A percentile compares a stretch with the other conserved stretches of the same genome.
Conservation (phyloP, 2,329 filamentous ascomycete genomes). For the Salinomyces thailandicus region DNA sequence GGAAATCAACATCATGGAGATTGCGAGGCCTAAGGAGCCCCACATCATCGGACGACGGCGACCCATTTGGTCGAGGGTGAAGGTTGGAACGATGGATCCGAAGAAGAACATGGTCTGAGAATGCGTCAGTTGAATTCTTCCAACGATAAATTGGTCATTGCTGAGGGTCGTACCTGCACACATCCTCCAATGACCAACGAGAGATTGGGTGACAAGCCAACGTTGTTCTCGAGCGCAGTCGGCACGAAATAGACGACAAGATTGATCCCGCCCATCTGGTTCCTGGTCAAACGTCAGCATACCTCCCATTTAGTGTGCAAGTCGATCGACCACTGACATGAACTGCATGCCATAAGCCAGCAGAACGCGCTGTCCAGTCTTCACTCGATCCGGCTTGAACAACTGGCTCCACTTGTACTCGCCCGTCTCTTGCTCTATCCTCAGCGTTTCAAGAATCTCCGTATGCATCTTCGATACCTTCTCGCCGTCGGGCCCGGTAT, state of each 20-base stretch:
- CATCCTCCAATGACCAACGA: conserved; percentile 39
- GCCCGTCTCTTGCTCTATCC: conserved; percentile 28
- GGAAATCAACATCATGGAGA: conserved; percentile 33
- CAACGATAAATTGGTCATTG: no score
- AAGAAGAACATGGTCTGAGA: conserved; percentile 31
- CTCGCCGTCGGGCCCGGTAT: conserved; percentile 16
- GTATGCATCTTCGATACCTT: conserved; percentile 22
- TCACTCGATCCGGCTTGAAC: conserved; percentile 30
- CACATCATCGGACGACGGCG: conserved; percentile 26
- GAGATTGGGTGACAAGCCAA: conserved; percentile 35
- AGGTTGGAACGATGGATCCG: conserved; percentile 36
- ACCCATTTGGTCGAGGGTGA: conserved; percentile 35
- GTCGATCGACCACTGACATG: conserved; percentile 25
- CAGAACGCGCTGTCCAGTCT: conserved; percentile 31
- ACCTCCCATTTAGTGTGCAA: neutral
- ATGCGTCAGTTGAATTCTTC: no score
- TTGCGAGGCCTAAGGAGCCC: conserved; percentile 22
- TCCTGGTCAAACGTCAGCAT: neutral
- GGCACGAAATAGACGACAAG: conserved; percentile 29
- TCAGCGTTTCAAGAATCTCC: conserved; percentile 29
- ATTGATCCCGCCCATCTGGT: conserved; percentile 30
- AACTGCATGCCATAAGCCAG: conserved; percentile 32
- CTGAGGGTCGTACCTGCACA: no score
- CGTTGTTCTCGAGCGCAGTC: conserved; percentile 34
- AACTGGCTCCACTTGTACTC: conserved; percentile 31